Evolutionary conservation across 2,329 filamentous ascomycete species (phyloP).

Genomic region (Bimuria novae-zelandiae): DNA sequence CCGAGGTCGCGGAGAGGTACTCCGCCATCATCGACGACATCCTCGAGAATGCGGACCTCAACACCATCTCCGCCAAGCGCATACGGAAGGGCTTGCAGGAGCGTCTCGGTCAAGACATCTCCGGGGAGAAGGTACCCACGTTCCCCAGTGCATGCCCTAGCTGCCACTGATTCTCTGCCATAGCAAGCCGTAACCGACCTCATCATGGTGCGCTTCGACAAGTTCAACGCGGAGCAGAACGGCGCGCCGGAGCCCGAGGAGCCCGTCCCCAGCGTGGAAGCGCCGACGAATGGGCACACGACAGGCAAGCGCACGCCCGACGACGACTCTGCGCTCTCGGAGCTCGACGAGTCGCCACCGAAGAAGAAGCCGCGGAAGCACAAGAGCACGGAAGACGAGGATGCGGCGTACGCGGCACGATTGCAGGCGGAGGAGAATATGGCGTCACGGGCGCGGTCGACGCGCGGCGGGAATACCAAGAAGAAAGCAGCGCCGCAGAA

Average conservation of each 20-base stretch:
- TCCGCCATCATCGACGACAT: constrained; percentile 66
- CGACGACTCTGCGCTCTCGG: constrained; percentile 49
- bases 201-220: constrained; percentile 57
- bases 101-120: constrained; percentile 64
- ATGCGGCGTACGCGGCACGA: constrained; percentile 83
- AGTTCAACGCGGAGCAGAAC: constrained; percentile 46
- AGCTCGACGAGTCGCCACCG: constrained; percentile 48
- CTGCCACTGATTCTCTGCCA: constrained; percentile 16
- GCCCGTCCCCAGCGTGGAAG: constrained; percentile 45
- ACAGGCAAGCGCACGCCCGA: constrained; percentile 52
- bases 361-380: constrained; percentile 66
- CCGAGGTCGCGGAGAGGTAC: constrained; percentile 56
- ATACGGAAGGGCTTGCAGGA: constrained; percentile 68
- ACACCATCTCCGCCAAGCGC: constrained; percentile 67
- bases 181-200: constrained; percentile 53
- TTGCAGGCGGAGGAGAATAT: constrained; percentile 92
- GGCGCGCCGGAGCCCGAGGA: constrained; percentile 34
- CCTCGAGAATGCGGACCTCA: constrained; percentile 63
- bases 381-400: constrained; percentile 72
- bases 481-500: constrained; percentile 65
- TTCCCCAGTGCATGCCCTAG: constrained; percentile 8
- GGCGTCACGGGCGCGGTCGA: constrained; percentile 67
- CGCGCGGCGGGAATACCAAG: constrained; percentile 70
- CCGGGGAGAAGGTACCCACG: constrained; percentile 61
- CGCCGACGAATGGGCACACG: constrained; percentile 30